Conservation (phyloP, 257 asterid genomes). For the Solanum lignicaule region DNA sequence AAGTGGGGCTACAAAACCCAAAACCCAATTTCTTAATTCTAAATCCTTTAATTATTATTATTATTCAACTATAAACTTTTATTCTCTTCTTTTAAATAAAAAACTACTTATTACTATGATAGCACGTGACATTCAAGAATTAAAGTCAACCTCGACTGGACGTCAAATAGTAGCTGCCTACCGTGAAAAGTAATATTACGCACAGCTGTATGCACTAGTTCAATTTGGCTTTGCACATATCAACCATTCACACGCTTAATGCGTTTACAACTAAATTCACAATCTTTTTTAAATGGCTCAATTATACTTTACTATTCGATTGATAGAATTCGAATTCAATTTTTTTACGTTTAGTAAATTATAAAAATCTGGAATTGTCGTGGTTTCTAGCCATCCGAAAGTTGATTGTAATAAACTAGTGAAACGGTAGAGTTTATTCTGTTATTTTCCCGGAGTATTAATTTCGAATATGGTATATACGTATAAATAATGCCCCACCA, state of each 20-base stretch:
- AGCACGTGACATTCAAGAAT: background rate
- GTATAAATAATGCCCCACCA: background rate
- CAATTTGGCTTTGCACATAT: background rate
- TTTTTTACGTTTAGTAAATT: background rate
- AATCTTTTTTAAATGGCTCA: background rate
- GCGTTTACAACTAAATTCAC: background rate
- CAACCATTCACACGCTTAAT: background rate
- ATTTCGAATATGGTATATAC: background rate
- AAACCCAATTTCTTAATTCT: background rate
- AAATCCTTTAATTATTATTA: background rate
- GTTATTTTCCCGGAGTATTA: background rate
- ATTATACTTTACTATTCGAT: background rate
- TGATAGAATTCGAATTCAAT: background rate
- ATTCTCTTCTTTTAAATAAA: background rate
- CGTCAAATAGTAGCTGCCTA: background rate
- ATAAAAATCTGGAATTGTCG: background rate
- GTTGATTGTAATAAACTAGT: background rate
- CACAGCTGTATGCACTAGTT: constrained; percentile 1
- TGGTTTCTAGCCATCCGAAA: background rate
- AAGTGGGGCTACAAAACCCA: constrained; percentile 5
- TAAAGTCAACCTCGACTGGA: background rate
- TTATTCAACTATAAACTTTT: background rate
- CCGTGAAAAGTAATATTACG: background rate
- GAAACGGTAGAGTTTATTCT: background rate
- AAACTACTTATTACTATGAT: background rate